These are phyloP conservation scores for Metschnikowia henanensis DNA, from an alignment of 805 yeast species.

Conservation along the genomic window DNA sequence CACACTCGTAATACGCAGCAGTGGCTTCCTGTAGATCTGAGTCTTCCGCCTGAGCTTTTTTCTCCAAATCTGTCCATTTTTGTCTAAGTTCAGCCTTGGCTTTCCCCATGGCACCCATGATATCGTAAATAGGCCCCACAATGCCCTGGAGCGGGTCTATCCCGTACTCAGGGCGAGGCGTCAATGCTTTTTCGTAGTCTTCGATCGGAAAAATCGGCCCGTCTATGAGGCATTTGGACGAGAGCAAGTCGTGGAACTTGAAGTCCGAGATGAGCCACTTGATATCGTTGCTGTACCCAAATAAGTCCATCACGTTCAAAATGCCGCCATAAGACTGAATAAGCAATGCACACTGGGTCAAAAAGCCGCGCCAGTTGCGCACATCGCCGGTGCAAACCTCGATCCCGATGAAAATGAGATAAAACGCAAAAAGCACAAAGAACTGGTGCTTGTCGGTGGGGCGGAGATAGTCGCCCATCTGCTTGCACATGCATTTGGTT, in stretches of 20 bases:
- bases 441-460: slow-evolving; percentile 16
- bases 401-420: slow-evolving; percentile 21
- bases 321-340: slow-evolving; percentile 19
- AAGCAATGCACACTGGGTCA: slow-evolving; percentile 16
- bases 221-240: slow-evolving; percentile 15
- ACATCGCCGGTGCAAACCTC: slow-evolving; percentile 25
- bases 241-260: slow-evolving; percentile 23
- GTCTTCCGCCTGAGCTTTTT: not conserved
- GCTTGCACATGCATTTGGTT: slow-evolving; percentile 18
- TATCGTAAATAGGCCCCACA: slow-evolving; percentile 17
- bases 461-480: slow-evolving; percentile 16
- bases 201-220: slow-evolving; percentile 20
- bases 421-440: slow-evolving; percentile 18
- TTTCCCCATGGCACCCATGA: slow-evolving; percentile 17
- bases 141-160: slow-evolving; percentile 21
- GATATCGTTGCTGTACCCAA: slow-evolving; percentile 20
- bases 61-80: slow-evolving; percentile 5
- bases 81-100: slow-evolving; percentile 12
- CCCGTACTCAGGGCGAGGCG: slow-evolving; percentile 16
- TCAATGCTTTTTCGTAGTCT: slow-evolving; percentile 16
- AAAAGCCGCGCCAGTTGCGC: slow-evolving; percentile 20
- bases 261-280: slow-evolving; percentile 22
- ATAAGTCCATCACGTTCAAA: slow-evolving; percentile 9
- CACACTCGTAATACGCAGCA: slow-evolving; percentile 10
- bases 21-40: slow-evolving; percentile 3